Percentiles rank a stretch among this genome's conserved stretches.
These are phyloP conservation scores for Coemansia pectinata DNA, from an alignment of 192 early-diverging fungal genomes.

Conservation along the genomic window DNA sequence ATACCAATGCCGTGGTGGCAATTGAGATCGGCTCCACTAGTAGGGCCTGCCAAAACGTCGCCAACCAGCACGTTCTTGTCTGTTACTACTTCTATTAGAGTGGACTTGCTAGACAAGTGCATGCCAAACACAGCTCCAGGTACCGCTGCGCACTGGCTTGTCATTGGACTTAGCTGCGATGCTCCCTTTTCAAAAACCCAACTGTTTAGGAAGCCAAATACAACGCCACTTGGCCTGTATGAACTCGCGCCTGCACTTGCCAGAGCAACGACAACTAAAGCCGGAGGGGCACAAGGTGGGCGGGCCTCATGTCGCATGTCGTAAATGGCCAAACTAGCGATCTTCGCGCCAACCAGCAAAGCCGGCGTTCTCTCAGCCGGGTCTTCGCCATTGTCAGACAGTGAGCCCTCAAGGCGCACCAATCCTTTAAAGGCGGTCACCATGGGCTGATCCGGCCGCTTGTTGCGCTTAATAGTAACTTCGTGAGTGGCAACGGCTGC, in stretches of 20 bases:
- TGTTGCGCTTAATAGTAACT: constrained; percentile 6
- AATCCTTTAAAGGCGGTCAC: neutral
- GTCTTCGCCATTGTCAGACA: neutral
- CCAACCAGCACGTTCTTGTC: constrained; percentile 22
- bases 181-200: constrained; percentile 18
- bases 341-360: neutral
- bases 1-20: neutral
- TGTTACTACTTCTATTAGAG: constrained; percentile 28
- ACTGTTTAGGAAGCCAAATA: constrained; percentile 20
- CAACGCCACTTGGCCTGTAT: neutral
- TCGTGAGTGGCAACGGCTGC: constrained; percentile 15
- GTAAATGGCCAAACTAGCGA: constrained; percentile 18
- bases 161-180: neutral
- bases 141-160: constrained; percentile 6
- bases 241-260: constrained; percentile 7
- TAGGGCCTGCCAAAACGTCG: constrained; percentile 10
- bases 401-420: constrained; percentile 1
- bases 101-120: constrained; percentile 21
- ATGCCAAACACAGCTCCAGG: constrained; percentile 23
- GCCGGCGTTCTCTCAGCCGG: neutral
- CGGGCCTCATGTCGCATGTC: neutral
- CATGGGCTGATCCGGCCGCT: neutral
- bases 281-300: neutral
- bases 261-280: constrained; percentile 21
- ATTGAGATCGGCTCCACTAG: neutral